A percentile compares a stretch with the other conserved stretches of the same genome.
Evolutionary conservation across 179 eudicot species (phyloP).

Genomic region (Beta lomatogona): DNA sequence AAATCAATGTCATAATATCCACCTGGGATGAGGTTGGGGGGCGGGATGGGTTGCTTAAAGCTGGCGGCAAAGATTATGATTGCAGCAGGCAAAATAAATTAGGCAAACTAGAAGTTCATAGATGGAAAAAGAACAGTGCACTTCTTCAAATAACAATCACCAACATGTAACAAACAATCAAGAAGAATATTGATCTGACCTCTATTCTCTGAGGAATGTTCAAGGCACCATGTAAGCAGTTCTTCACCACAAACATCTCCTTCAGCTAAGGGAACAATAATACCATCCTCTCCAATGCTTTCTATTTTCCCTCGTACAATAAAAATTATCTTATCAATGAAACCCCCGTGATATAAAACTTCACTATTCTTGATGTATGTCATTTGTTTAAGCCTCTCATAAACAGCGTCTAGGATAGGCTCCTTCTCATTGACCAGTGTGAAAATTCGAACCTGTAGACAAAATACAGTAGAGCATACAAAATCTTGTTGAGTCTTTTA

Average conservation of each 20-base stretch:
- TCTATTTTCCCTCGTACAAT: conserved; percentile 79
- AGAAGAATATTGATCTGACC: conserved; percentile 38
- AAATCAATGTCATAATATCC: background rate
- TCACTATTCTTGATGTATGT: conserved; percentile 65
- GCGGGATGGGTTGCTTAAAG: too few species aligned
- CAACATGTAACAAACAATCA: background rate
- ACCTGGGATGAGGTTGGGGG: background rate
- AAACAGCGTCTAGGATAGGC: conserved; percentile 69
- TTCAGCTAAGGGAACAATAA: conserved; percentile 52
- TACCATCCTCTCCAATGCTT: conserved; percentile 66
- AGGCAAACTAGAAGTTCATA: background rate
- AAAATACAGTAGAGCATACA: background rate
- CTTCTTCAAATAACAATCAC: background rate
- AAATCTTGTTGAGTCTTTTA: background rate
- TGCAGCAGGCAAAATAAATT: background rate
- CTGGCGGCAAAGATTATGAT: too few species aligned
- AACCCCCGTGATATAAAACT: conserved; percentile 56
- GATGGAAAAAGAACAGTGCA: background rate
- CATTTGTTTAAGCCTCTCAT: conserved; percentile 69
- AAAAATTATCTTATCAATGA: conserved; percentile 75
- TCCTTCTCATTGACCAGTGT: conserved; percentile 36
- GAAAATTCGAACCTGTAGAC: conserved; percentile 44
- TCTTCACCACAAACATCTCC: conserved; percentile 84
- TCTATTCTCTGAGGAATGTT: conserved; percentile 58
- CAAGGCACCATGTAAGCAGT: conserved; percentile 83